A percentile compares a stretch with the other conserved stretches of the same genome.
Conservation (phyloP, 331 rosid species). For the Phaseolus coccineus region DNA sequence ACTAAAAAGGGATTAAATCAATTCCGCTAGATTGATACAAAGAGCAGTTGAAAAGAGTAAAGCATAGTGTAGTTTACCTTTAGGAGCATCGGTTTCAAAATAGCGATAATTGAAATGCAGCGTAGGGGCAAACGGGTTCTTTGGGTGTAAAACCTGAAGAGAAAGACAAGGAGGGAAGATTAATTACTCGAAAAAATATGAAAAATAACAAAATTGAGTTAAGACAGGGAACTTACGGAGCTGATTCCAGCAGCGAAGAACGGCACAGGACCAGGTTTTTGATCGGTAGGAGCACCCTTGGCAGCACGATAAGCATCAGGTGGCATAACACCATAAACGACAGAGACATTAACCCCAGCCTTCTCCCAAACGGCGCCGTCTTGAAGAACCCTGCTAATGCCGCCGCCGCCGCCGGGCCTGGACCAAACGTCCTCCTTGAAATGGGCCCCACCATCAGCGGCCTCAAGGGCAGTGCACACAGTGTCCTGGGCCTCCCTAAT, state of each 20-base stretch:
- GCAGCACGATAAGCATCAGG: slow-evolving; percentile 99
- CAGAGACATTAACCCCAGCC: slow-evolving; percentile 97
- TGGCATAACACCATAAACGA: slow-evolving; percentile 96
- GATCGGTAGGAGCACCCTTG: slow-evolving; percentile 63
- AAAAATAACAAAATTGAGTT: not conserved
- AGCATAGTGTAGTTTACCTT: slow-evolving; percentile 52
- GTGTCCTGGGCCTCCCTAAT: slow-evolving; percentile 90
- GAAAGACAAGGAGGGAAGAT: not conserved
- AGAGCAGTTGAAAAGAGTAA: not conserved
- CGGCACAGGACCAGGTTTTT: slow-evolving; percentile 88
- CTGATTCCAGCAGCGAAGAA: slow-evolving; percentile 96
- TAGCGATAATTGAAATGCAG: slow-evolving; percentile 94
- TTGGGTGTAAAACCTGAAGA: slow-evolving; percentile 91
- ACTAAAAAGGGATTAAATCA: not conserved
- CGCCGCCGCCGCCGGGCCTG: slow-evolving; percentile 97
- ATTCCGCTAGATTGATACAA: not conserved
- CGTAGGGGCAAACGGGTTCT: slow-evolving; percentile 97
- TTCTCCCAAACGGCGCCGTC: slow-evolving; percentile 97
- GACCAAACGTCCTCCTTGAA: slow-evolving; percentile 99
- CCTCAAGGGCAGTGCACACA: slow-evolving; percentile 77
- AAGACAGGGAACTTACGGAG: slow-evolving; percentile 60
- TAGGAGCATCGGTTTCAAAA: slow-evolving; percentile 92
- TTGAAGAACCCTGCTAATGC: slow-evolving; percentile 94
- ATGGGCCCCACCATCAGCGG: slow-evolving; percentile 72
- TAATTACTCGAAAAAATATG: not conserved